A percentile compares a stretch with the other conserved stretches of the same genome.
These are phyloP conservation scores for Tephrocybe rancida DNA, from an alignment of 768 basidiomycete species.

Conservation along the genomic window DNA sequence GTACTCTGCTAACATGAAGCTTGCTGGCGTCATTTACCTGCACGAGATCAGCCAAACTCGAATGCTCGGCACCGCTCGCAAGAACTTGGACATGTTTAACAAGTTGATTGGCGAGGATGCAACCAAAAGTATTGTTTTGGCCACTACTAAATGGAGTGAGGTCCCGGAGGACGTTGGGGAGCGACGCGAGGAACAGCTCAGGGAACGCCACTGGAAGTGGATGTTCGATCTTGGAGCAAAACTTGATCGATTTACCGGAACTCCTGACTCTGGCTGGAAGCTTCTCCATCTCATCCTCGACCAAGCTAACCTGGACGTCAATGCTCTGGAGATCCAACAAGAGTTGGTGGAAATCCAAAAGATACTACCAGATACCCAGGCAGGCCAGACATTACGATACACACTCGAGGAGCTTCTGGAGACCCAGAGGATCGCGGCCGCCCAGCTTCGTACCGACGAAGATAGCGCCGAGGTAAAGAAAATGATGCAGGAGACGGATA, in stretches of 20 bases:
- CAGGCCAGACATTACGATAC: slow-evolving; percentile 14
- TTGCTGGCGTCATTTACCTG: slow-evolving; percentile 7
- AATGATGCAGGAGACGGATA: slow-evolving; percentile 4
- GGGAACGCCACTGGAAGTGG: slow-evolving; percentile 4
- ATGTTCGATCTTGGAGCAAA: slow-evolving; percentile 5
- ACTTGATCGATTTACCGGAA: neutral
- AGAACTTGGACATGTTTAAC: neutral
- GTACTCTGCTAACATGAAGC: neutral
- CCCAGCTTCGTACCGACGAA: slow-evolving; percentile 40
- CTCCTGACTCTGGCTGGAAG: neutral
- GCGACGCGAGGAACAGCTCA: slow-evolving; percentile 2
- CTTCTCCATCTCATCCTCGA: slow-evolving; percentile 7
- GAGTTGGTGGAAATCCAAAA: slow-evolving; percentile 23
- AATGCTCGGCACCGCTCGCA: neutral
- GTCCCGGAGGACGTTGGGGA: neutral
- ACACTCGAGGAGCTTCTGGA: slow-evolving; percentile 11
- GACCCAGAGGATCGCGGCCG: neutral
- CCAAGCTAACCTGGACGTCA: neutral
- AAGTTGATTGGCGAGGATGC: neutral
- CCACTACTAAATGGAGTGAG: slow-evolving; percentile 6
- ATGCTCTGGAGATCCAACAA: slow-evolving; percentile 21
- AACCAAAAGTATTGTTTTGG: neutral
- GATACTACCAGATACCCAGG: slow-evolving; percentile 21
- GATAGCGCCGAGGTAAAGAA: neutral
- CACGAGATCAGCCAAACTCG: slow-evolving; percentile 10